These are phyloP conservation scores for Gryganskiella cystojenkinii DNA, from an alignment of 192 early-diverging fungal genomes.

Conservation along the genomic window DNA sequence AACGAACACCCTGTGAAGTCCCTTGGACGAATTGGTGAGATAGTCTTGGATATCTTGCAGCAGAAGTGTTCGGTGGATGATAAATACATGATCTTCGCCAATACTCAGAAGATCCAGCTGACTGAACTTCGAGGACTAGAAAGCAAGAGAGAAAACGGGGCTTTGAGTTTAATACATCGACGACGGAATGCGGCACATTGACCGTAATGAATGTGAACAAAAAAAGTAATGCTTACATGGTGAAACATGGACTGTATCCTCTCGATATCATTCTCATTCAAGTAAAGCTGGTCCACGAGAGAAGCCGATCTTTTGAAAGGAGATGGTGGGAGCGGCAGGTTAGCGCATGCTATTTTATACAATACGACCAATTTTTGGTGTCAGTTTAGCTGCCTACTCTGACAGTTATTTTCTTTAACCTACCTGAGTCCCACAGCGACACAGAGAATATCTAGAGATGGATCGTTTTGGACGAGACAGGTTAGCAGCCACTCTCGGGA, in stretches of 20 bases:
- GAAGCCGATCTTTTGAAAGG: slow-evolving; percentile 30
- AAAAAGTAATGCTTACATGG: slow-evolving; percentile 20
- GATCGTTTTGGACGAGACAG: no score
- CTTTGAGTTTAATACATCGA: no score
- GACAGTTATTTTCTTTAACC: no score
- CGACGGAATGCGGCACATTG: background rate
- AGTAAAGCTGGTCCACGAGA: slow-evolving; percentile 39
- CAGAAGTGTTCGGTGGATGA: slow-evolving; percentile 34
- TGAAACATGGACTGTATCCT: slow-evolving; percentile 48
- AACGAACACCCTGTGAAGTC: slow-evolving; percentile 44
- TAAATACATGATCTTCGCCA: slow-evolving; percentile 47
- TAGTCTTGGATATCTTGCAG: slow-evolving; percentile 41
- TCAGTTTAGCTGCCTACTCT: no score
- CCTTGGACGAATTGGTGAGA: slow-evolving; percentile 17
- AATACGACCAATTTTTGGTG: no score
- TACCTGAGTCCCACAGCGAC: no score
- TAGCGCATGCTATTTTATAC: no score
- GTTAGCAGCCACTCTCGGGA: no score
- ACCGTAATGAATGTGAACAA: background rate
- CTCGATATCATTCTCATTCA: slow-evolving; percentile 44
- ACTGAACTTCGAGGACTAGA: slow-evolving; percentile 38
- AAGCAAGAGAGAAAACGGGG: background rate
- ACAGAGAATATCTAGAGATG: no score
- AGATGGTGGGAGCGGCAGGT: background rate
- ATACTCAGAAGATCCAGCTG: slow-evolving; percentile 40